Evolutionary conservation across 768 basidiomycete genomes (phyloP), one percentile per base, ranked within the genome.

Genomic region (Cytidiella melzeri): DNA sequence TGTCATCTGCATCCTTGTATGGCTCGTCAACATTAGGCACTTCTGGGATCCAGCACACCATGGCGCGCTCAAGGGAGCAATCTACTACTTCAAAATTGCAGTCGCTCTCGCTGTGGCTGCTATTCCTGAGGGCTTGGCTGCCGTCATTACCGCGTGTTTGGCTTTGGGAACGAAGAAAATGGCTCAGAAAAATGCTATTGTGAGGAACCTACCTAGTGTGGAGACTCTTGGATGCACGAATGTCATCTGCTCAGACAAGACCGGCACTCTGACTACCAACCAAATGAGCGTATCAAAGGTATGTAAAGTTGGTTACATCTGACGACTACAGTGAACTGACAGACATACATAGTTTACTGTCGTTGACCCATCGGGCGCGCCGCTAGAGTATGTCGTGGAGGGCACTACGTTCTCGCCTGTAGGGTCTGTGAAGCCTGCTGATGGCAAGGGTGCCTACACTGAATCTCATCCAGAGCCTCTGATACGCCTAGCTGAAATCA

Each of bases 1-100:
- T 39, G 91, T 96, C 54, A 96, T 98, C 60, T 99, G 95, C 59
- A 74, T 99, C 52, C 83, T 99, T 53, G 95, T 99, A 55, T 99
- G 95, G 95, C 73, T 97, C 52, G 88, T 99, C 70, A 99, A 99
- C 68, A 77, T 93, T 58, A 83, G 89, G 44, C 92, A 99, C 69
- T 99, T 99, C 68, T 85, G 80, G 79, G 95, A 99, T 62, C 92
- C 95, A 3, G 79, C 88, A 21, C 95, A 99, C 63, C 88, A 87
- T 56, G 90, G 94, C 43, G 81, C 71, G 41, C 73, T 97, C 60
- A 92, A 92, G 64, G 95, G 95, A 37, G 95, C 95, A 0, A 81
- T 99, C 46, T 98, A 97, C 67, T 99, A 99, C 70, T 91, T 99
- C 79, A 99, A 99, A 72, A 97, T 99, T 63, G 95, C 95, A 28